Evolutionary conservation across 2,329 filamentous ascomycete species (phyloP).

Genomic region (Escovopsis weberi): DNA sequence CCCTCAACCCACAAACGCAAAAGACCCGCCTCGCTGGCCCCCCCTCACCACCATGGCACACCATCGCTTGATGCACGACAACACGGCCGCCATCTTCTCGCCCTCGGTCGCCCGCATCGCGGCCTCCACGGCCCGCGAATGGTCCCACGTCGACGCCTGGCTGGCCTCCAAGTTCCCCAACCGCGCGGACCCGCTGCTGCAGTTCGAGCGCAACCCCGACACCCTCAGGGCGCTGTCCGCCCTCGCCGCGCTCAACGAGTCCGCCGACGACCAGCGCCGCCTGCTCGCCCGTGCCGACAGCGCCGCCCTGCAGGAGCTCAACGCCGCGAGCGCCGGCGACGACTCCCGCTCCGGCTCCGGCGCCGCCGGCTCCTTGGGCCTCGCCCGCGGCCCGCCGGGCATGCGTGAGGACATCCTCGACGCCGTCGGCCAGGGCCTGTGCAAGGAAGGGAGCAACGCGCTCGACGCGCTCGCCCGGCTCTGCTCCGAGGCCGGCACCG

Average conservation of each 20-base stretch:
- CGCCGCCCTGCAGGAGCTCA: constrained; percentile 40
- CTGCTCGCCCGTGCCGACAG: constrained; percentile 44
- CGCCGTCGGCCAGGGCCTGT: constrained; percentile 39
- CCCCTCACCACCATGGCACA: constrained; percentile 9
- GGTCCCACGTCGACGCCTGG: constrained; percentile 80
- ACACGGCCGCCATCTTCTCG: constrained; percentile 44
- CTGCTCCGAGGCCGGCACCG: constrained; percentile 33
- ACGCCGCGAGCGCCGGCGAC: constrained; percentile 6
- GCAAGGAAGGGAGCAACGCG: constrained; percentile 36
- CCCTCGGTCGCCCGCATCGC: constrained; percentile 58
- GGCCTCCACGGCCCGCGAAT: constrained; percentile 75
- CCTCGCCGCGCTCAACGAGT: constrained; percentile 62
- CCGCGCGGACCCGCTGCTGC: constrained; percentile 38
- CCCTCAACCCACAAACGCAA: too few relatives aligned
- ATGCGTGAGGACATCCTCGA: constrained; percentile 30
- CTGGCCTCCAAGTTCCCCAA: constrained; percentile 54
- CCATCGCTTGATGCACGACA: constrained; percentile 8
- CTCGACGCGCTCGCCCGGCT: constrained; percentile 44
- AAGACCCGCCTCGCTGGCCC: background rate
- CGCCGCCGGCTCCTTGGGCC: constrained; percentile 3
- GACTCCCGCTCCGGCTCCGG: constrained; percentile 3
- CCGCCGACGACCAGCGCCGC: constrained; percentile 55
- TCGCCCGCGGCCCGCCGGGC: constrained; percentile 11
- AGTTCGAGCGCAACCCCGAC: constrained; percentile 76
- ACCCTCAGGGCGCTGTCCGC: constrained; percentile 64